Evolutionary conservation across 352 stramenopile species (phyloP).

Genomic region (Globisporangium irregulare): DNA sequence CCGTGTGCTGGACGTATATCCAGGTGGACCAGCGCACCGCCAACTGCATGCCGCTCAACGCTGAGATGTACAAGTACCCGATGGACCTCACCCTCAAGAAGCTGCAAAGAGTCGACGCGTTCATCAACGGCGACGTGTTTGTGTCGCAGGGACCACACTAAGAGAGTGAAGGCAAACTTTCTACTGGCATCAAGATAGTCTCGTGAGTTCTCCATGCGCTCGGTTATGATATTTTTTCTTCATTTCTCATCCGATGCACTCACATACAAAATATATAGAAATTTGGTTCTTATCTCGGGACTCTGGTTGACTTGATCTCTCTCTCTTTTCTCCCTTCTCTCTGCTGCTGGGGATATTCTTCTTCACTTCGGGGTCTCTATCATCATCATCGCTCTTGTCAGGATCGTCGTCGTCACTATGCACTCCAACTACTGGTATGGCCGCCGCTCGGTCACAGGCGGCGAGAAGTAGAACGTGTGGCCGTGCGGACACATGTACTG

Average conservation of each 20-base stretch:
- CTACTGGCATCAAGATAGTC: not conserved
- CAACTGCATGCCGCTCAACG: slow-evolving; percentile 61
- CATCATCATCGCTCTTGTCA: not conserved
- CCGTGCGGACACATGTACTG: slow-evolving; percentile 89
- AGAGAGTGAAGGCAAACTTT: not conserved
- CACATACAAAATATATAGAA: slow-evolving; percentile 12
- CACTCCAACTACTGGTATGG: slow-evolving; percentile 10
- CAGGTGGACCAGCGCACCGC: slow-evolving; percentile 79
- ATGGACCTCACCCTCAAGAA: slow-evolving; percentile 76
- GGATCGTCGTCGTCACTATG: slow-evolving; percentile 1
- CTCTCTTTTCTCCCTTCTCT: slow-evolving; percentile 2
- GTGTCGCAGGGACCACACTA: slow-evolving; percentile 55
- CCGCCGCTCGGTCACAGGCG: slow-evolving; percentile 45
- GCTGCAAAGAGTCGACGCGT: slow-evolving; percentile 67
- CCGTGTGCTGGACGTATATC: slow-evolving; percentile 82
- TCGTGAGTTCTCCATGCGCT: not conserved
- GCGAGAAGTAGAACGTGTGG: slow-evolving; percentile 85
- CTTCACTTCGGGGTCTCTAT: not conserved
- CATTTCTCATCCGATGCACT: not conserved
- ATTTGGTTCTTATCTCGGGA: slow-evolving; percentile 2
- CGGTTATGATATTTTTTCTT: not conserved
- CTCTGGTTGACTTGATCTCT: not conserved
- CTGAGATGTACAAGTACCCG: slow-evolving; percentile 84
- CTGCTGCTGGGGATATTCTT: not conserved
- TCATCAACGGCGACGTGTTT: slow-evolving; percentile 70